Base-by-base conservation (phyloP, 495 filamentous ascomycete species). In the Neurospora sp. region DNA sequence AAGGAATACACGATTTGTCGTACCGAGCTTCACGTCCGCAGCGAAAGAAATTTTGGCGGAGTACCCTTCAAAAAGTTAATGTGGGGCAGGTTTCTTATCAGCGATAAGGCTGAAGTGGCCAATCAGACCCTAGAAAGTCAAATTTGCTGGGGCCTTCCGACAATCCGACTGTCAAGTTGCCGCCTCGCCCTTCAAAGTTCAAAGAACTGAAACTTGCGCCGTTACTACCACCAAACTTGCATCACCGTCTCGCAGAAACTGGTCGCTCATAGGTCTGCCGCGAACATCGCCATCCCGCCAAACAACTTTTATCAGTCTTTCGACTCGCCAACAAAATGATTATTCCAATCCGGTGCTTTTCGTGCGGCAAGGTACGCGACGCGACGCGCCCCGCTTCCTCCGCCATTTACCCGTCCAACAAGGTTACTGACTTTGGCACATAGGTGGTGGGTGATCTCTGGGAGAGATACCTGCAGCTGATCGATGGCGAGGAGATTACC, bases 311-410 rank as follows among this genome's bases (percentile, higher is more conserved):
- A 9, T 18, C 31, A 66, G 69, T 27, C 14, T 20, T 59, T 70
- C n/a, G 12, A 71, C 59, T 11, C 44, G 16, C 37, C 66, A 71
- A 66, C 84, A 89, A 82, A 69, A 99, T 99, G 96, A 99, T 99
- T 82, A 98, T 99, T 77, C 96, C 96, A 1, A 91, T 99, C 74
- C 92, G 96, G 74, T 99, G 96, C 84, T 99, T 99, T 85, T 98
- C 96, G 70, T 99, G 96, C 81, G 96, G 96, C 79, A 99, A 98
- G 91, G 96, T 97, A 81, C 37, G 81, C 69, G n/a, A 27, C 37
- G 42, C 68, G 68, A 37, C 14, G 44, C 38, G 18, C 31, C 68
- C 31, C 44, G 14, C 73, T 35, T 44, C 27, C 12, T 66, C 53
- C 53, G 53, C 27, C 53, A 66, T 66, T 66, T 66, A 66, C 12